Evolutionary conservation across 2,329 filamentous ascomycete genomes (phyloP), one percentile per base, ranked within the genome.

Genomic region (Sclerotinia spermophila): DNA sequence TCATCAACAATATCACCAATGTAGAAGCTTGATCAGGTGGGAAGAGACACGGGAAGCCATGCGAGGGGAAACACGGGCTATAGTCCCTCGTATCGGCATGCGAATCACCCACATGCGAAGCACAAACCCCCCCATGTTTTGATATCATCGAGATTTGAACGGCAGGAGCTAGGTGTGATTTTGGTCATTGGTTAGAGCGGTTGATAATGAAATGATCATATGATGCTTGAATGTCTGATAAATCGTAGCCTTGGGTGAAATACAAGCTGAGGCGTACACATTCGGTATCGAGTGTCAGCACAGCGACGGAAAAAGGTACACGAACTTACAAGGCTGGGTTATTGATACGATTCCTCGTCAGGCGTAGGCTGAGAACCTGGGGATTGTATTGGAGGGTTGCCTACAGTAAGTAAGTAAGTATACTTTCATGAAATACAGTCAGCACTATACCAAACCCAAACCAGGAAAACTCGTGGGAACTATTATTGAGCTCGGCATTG

Each of bases 121-220:
- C 15, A 53, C 7, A 17, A 56, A 58, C 68, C 68, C 68, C 68
- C 68, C 65, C 68, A 69, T 30, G n/a, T n/a, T n/a, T 69, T 69
- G 68, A 69, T 69, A 69, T 40, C 60, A 69, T 69, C 19, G 27
- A 56, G 45, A 33, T n/a, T 45, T 62, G 40, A 62, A 27, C 60
- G 27, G 45, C 60, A 42, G 45, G 21, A 51, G 33, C 44, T 30
- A 53, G 33, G 62, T 21, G 53, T 53, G 62, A 65, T 53, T 53
- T 40, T 53, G 62, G 62, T 40, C 62, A 53, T 65, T 65, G 62
- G 62, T 40, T 65, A 53, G 53, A 40, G 44, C 45, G 61, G 45
- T 27, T 51, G 61, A 62, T 45, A 24, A 45, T 40, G 24, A 65
- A 60, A 17, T 69, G 68, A 58, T 66, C 68, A 69, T 66, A 69